phyloP scores from a whole-genome alignment of 2,329 filamentous ascomycete genomes.

The Pseudocercospora fijiensis region DNA sequence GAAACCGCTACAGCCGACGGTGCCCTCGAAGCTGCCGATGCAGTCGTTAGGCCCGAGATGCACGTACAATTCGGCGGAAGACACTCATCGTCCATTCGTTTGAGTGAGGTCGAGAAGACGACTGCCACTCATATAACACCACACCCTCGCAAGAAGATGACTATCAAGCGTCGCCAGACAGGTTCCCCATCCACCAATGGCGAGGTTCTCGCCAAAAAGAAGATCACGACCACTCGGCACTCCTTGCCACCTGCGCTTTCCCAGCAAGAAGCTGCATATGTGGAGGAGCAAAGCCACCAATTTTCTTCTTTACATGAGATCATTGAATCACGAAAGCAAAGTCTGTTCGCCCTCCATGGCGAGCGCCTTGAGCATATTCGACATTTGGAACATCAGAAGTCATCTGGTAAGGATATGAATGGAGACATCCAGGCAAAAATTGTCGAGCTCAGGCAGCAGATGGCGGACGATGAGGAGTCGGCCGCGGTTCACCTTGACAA shows the following conservation, averaged over 20 bases:
- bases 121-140: slow-evolving; percentile 39
- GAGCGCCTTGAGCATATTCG: slow-evolving; percentile 30
- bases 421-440: slow-evolving; percentile 23
- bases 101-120: slow-evolving; percentile 21
- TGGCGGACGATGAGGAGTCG: slow-evolving; percentile 31
- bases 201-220: slow-evolving; percentile 23
- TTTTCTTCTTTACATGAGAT: slow-evolving; percentile 36
- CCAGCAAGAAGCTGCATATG: slow-evolving; percentile 23
- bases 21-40: slow-evolving; percentile 22
- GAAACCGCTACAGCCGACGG: slow-evolving; percentile 11
- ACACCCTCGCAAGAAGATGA: slow-evolving; percentile 33
- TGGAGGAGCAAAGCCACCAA: slow-evolving; percentile 29
- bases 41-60: slow-evolving; percentile 21
- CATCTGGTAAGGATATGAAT: slow-evolving; percentile 10
- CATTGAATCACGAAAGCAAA: slow-evolving; percentile 37
- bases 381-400: slow-evolving; percentile 13
- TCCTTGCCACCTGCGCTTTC: slow-evolving; percentile 35
- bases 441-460: slow-evolving; percentile 26
- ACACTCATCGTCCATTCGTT: slow-evolving; percentile 14
- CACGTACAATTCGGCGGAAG: slow-evolving; percentile 36
- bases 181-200: slow-evolving; percentile 29
- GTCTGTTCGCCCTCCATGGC: slow-evolving; percentile 43
- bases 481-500: slow-evolving; percentile 25
- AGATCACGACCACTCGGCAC: slow-evolving; percentile 32
- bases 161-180: slow-evolving; percentile 37